Evolutionary conservation across 352 stramenopile genomes (phyloP).

Genomic region (Pythium rhizo-oryzae): DNA sequence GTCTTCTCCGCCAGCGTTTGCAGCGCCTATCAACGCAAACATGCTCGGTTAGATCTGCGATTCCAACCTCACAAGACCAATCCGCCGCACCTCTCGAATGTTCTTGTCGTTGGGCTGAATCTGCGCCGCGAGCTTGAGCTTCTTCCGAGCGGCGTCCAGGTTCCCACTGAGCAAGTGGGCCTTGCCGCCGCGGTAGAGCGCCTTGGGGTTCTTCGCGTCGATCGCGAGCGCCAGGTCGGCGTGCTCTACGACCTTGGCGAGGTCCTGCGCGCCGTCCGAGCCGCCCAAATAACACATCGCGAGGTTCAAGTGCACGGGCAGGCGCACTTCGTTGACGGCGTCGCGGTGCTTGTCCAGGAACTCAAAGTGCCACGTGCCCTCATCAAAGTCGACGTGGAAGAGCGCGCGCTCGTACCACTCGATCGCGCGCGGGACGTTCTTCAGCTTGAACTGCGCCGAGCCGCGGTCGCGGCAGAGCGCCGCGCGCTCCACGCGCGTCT

Average conservation of each 20-base stretch:
- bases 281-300: constrained; percentile 66
- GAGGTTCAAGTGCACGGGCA: constrained; percentile 83
- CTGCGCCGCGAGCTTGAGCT: constrained; percentile 67
- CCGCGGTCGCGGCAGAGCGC: constrained; percentile 66
- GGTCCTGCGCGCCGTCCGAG: constrained; percentile 32
- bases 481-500: constrained; percentile 74
- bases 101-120: constrained; percentile 68
- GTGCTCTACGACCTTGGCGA: constrained; percentile 66
- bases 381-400: constrained; percentile 84
- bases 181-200: constrained; percentile 75
- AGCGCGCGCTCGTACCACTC: constrained; percentile 79
- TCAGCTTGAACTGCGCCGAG: constrained; percentile 57
- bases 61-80: background rate
- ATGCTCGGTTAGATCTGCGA: background rate
- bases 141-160: constrained; percentile 54
- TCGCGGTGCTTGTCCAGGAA: constrained; percentile 74
- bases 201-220: constrained; percentile 81
- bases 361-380: constrained; percentile 87
- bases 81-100: constrained; percentile 53
- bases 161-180: constrained; percentile 63
- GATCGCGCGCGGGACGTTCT: constrained; percentile 48
- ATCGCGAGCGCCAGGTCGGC: constrained; percentile 67
- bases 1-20: constrained; percentile 53
- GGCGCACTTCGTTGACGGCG: constrained; percentile 68
- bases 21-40: constrained; percentile 29